phyloP scores from a whole-genome alignment of 2,329 filamentous ascomycete genomes.

The Arthrobotrys conoides region DNA sequence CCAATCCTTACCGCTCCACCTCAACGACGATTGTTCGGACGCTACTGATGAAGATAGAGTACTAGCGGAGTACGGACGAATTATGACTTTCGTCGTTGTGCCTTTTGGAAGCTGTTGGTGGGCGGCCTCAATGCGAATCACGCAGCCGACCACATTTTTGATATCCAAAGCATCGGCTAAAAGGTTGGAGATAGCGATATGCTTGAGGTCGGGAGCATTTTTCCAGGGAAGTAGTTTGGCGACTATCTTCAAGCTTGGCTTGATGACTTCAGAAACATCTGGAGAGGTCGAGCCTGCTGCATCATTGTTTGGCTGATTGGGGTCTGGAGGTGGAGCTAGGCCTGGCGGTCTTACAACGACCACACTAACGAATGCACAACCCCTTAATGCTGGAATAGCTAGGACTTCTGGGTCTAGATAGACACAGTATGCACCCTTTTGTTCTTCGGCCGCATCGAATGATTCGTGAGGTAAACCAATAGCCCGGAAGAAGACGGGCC shows the following conservation, averaged over 20 bases:
- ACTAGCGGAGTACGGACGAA: constrained; percentile 80
- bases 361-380: constrained; percentile 83
- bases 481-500: constrained; percentile 81
- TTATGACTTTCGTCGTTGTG: constrained; percentile 77
- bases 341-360: constrained; percentile 87
- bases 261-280: constrained; percentile 66
- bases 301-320: constrained; percentile 74
- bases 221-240: constrained; percentile 84
- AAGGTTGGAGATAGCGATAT: constrained; percentile 82
- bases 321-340: constrained; percentile 78
- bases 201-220: constrained; percentile 85
- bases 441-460: constrained; percentile 79
- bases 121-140: constrained; percentile 88
- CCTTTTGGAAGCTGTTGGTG: constrained; percentile 78
- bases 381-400: constrained; percentile 78
- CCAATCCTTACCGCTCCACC: constrained; percentile 63
- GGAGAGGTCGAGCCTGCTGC: constrained; percentile 72
- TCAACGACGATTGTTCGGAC: constrained; percentile 54
- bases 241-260: constrained; percentile 74
- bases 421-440: constrained; percentile 78
- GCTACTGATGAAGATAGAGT: constrained; percentile 40
- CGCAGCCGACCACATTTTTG: constrained; percentile 82
- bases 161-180: constrained; percentile 79
- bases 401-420: constrained; percentile 77
- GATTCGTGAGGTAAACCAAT: constrained; percentile 79